A percentile compares a stretch with the other conserved stretches of the same genome.
Conservation (phyloP, 805 yeast species). For the Sugiyamaella americana region DNA sequence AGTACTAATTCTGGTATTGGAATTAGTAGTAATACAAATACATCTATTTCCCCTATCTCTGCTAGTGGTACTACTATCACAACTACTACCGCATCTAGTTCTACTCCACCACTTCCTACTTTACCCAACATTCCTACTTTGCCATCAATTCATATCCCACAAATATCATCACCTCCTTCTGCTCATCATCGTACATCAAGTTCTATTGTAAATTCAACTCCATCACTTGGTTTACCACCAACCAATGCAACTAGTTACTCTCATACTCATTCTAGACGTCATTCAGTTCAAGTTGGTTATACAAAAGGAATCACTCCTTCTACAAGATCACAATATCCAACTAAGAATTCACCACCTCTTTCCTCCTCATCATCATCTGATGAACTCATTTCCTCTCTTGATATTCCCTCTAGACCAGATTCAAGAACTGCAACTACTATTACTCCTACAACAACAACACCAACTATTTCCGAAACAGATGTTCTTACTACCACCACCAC, state of each 20-base stretch:
- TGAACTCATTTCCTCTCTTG: constrained; percentile 20
- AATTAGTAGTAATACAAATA: too few species aligned
- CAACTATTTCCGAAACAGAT: constrained; percentile 2
- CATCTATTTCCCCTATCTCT: not conserved
- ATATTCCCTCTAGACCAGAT: constrained; percentile 16
- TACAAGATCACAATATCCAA: constrained; percentile 7
- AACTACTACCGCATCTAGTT: not conserved
- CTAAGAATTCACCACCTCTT: not conserved
- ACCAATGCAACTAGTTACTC: constrained; percentile 7
- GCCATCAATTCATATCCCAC: too few species aligned
- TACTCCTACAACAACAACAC: not conserved
- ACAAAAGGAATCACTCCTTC: constrained; percentile 14
- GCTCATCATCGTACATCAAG: constrained; percentile 13
- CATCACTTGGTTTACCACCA: constrained; percentile 3
- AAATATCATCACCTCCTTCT: constrained; percentile 23
- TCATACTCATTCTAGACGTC: constrained; percentile 15
- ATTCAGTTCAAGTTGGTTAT: constrained; percentile 24
- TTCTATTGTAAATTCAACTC: constrained; percentile 8
- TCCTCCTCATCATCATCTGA: constrained; percentile 14
- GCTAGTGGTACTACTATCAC: not conserved
- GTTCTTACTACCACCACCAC: not conserved
- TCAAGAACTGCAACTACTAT: not conserved
- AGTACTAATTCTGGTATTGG: not conserved
- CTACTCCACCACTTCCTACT: constrained; percentile 20
- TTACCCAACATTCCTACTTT: too few species aligned